phyloP scores from a whole-genome alignment of 352 stramenopile genomes.

The Phytophthora pini region DNA sequence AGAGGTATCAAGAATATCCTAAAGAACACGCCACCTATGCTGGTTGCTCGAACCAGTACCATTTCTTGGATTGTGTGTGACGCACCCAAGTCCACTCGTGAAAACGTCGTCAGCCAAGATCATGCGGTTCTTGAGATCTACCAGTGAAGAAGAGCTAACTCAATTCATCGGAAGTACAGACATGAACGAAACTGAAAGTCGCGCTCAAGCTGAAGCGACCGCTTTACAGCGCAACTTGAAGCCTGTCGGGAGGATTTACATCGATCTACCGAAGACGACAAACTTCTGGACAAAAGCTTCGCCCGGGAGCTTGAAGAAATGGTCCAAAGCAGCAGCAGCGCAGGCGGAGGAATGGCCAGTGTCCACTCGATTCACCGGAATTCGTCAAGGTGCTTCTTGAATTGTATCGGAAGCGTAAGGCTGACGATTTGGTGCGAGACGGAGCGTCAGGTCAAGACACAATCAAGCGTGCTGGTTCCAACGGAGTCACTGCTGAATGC shows the following conservation, averaged over 20 bases:
- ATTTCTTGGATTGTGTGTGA: too few relatives aligned
- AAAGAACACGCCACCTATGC: too few relatives aligned
- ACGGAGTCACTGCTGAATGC: conserved; percentile 5
- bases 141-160: too few relatives aligned
- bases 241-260: conserved; percentile 71
- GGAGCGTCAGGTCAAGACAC: conserved; percentile 10
- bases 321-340: conserved; percentile 27
- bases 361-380: conserved; percentile 52
- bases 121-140: too few relatives aligned
- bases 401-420: conserved; percentile 81
- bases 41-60: too few relatives aligned
- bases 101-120: too few relatives aligned
- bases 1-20: too few relatives aligned
- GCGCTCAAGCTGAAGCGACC: conserved; percentile 52
- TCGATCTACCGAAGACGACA: conserved; percentile 72
- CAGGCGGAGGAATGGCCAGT: conserved; percentile 21
- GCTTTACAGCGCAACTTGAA: conserved; percentile 61
- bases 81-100: too few relatives aligned
- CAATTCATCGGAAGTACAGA: conserved; percentile 6
- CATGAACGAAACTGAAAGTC: conserved; percentile 31
- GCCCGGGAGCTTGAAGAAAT: conserved; percentile 79
- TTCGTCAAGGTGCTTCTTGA: conserved; percentile 77
- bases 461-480: conserved; percentile 23
- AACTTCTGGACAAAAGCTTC: conserved; percentile 65
- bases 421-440: conserved; percentile 50